Evolutionary conservation across 495 filamentous ascomycete genomes (phyloP).

Genomic region (Pyronema domesticum): DNA sequence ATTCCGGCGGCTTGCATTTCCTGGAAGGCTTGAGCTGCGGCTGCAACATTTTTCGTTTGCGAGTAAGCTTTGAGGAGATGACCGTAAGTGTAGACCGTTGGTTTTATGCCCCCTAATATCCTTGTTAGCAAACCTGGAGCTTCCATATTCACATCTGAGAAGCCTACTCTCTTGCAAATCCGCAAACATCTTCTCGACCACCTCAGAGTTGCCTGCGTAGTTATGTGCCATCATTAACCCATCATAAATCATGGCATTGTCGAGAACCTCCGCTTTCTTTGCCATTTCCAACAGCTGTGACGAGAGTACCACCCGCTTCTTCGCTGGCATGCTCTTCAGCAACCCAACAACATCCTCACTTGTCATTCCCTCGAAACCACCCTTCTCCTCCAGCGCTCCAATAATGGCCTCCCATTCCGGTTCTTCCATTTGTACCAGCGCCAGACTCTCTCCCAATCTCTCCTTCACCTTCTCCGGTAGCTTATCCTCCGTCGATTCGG

Average conservation of each 20-base stretch:
- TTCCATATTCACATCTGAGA: not conserved
- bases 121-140: not conserved
- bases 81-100: slow-evolving; percentile 19
- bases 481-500: slow-evolving; percentile 4
- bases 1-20: slow-evolving; percentile 19
- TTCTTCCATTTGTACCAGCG: slow-evolving; percentile 4
- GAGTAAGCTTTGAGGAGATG: slow-evolving; percentile 22
- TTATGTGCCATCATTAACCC: slow-evolving; percentile 20
- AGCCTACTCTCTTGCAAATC: slow-evolving; percentile 16
- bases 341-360: slow-evolving; percentile 15
- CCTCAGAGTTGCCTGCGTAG: slow-evolving; percentile 2
- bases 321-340: slow-evolving; percentile 8
- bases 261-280: slow-evolving; percentile 2
- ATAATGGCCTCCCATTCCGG: slow-evolving; percentile 12
- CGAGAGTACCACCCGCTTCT: slow-evolving; percentile 11
- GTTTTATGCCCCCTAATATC: slow-evolving; percentile 11
- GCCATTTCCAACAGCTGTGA: slow-evolving; percentile 15
- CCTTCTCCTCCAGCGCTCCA: slow-evolving; percentile 9
- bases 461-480: slow-evolving; percentile 7
- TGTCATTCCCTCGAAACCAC: slow-evolving; percentile 14
- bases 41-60: slow-evolving; percentile 11
- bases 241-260: slow-evolving; percentile 20
- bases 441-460: slow-evolving; percentile 6
- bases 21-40: slow-evolving; percentile 15
- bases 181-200: slow-evolving; percentile 15